A percentile compares a stretch with the other conserved stretches of the same genome.
These are phyloP conservation scores for Phialemonium atrogriseum DNA, from an alignment of 2,329 filamentous ascomycete species.

Conservation along the genomic window DNA sequence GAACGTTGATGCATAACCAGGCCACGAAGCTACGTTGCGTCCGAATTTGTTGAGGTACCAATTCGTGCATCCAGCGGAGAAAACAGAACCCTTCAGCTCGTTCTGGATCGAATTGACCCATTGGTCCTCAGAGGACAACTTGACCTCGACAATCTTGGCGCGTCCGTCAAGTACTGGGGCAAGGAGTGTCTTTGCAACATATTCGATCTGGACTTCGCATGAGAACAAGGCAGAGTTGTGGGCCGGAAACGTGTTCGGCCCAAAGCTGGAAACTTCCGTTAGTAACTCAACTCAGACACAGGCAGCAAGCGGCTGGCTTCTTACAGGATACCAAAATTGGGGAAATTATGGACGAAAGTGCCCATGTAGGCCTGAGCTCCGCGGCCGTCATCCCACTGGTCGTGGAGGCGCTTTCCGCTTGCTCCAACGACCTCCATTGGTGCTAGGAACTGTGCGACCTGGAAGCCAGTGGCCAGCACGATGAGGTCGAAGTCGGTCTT, in stretches of 20 bases:
- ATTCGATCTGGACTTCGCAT: conserved; percentile 13
- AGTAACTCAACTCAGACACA: too few species aligned
- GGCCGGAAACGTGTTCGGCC: conserved; percentile 13
- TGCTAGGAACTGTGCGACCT: conserved; percentile 15
- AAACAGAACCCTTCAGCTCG: conserved; percentile 23
- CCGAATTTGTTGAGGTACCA: conserved; percentile 28
- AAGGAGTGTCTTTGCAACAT: conserved; percentile 18
- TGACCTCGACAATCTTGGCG: conserved; percentile 25
- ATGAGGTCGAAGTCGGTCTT: conserved; percentile 17
- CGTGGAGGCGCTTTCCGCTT: conserved; percentile 12
- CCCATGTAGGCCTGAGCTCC: conserved; percentile 22
- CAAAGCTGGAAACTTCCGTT: conserved; percentile 7
- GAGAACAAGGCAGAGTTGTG: conserved; percentile 13
- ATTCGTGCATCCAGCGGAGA: conserved; percentile 27
- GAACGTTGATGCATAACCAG: background rate
- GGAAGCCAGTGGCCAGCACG: conserved; percentile 19
- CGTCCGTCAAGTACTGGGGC: conserved; percentile 19
- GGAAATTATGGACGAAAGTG: conserved; percentile 20
- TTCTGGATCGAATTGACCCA: conserved; percentile 21
- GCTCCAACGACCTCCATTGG: conserved; percentile 18
- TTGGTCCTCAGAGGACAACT: conserved; percentile 20
- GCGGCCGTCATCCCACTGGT: conserved; percentile 17
- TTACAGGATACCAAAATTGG: conserved; percentile 21
- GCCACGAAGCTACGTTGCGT: background rate
- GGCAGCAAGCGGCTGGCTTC: too few species aligned